Conservation (phyloP, 148 eudicot species). For the Cornus suecica region DNA sequence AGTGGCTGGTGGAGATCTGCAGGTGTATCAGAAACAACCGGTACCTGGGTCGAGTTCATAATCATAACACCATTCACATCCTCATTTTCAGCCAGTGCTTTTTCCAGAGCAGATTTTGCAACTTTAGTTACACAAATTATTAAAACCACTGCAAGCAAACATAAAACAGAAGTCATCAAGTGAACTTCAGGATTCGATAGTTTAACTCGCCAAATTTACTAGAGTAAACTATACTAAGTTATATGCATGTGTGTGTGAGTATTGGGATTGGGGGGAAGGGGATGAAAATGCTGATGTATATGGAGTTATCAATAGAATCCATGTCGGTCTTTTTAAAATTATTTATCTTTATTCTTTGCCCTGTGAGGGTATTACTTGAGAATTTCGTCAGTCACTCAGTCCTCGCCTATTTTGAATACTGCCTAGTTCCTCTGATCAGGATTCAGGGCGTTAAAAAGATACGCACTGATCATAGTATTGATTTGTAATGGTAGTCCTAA, state of each 20-base stretch:
- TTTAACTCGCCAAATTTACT: neutral
- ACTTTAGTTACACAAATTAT: slow-evolving; percentile 74
- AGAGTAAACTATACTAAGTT: neutral
- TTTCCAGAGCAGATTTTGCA: slow-evolving; percentile 78
- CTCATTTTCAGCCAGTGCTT: slow-evolving; percentile 66
- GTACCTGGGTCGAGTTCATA: slow-evolving; percentile 26
- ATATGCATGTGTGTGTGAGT: no score
- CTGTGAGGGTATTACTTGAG: no score
- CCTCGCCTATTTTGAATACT: neutral
- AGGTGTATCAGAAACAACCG: slow-evolving; percentile 28
- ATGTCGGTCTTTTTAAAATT: no score
- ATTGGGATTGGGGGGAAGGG: neutral
- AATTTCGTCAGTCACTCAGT: no score
- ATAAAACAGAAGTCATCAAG: neutral
- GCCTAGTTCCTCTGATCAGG: neutral
- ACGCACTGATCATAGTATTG: neutral
- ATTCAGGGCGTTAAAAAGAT: neutral
- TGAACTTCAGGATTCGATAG: neutral
- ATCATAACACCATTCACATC: slow-evolving; percentile 25
- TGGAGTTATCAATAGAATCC: no score
- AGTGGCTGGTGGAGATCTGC: slow-evolving; percentile 54
- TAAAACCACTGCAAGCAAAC: slow-evolving; percentile 53
- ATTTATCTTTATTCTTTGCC: no score
- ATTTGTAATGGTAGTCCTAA: neutral
- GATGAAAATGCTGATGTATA: no score